phyloP scores from a whole-genome alignment of 202 grass and related monocot genomes.

The Eragrostis tef region DNA sequence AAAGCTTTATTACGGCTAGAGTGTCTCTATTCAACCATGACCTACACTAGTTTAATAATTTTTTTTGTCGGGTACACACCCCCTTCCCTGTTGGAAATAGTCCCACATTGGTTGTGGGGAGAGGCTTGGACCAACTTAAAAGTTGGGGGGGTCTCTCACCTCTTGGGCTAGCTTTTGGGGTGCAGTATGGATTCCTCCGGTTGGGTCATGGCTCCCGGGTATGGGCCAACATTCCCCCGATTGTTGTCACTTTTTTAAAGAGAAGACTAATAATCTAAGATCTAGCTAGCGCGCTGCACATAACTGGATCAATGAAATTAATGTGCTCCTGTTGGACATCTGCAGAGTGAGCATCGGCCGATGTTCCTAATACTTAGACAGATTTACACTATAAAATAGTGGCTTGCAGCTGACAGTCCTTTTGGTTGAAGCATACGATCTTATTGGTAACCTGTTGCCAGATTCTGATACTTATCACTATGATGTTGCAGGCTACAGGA shows the following conservation, averaged over 20 bases:
- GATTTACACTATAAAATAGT: background rate
- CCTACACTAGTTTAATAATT: background rate
- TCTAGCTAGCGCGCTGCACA: slow-evolving; percentile 1
- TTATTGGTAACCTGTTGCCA: background rate
- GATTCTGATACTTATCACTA: background rate
- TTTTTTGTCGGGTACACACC: background rate
- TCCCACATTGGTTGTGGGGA: too few species aligned
- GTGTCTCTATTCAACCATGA: slow-evolving; percentile 3
- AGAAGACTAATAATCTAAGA: background rate
- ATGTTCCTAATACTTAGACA: background rate
- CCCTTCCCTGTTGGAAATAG: too few species aligned
- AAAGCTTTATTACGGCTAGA: too few species aligned
- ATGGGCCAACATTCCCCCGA: too few species aligned
- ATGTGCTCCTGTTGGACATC: background rate
- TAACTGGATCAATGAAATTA: background rate
- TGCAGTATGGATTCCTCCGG: too few species aligned
- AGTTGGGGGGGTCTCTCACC: too few species aligned
- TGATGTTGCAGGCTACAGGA: slow-evolving; percentile 71
- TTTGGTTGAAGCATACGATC: background rate
- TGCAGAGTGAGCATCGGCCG: background rate
- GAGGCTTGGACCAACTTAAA: too few species aligned
- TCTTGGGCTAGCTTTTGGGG: too few species aligned
- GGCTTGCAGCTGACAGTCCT: background rate
- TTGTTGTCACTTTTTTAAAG: slow-evolving; percentile 1
- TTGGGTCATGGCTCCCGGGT: too few species aligned